phyloP scores from a whole-genome alignment of 106 monocot genomes.

The Chionographis japonica region DNA sequence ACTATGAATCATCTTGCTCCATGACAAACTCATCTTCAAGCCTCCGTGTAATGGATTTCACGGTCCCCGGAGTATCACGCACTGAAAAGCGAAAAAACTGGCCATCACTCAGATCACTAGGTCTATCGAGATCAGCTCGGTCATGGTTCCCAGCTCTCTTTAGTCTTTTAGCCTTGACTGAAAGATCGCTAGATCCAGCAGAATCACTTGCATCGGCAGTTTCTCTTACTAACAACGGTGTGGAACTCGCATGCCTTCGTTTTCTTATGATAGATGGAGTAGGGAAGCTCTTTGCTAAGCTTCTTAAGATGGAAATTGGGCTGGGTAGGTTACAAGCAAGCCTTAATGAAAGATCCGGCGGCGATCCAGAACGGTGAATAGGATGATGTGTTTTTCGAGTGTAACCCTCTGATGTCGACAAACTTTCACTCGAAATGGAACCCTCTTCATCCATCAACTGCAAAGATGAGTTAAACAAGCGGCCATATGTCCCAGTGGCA shows the following conservation, averaged over 20 bases:
- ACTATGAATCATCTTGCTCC: conserved; percentile 7
- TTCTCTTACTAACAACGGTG: too few relatives aligned
- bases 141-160: not conserved
- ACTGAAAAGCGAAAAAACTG: not conserved
- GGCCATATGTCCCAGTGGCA: not conserved
- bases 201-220: too few relatives aligned
- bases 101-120: not conserved
- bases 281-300: conserved; percentile 24
- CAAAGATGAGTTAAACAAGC: not conserved
- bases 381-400: not conserved
- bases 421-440: not conserved
- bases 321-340: not conserved
- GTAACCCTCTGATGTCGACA: not conserved
- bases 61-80: not conserved
- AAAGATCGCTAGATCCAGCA: not conserved
- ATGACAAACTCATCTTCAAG: conserved; percentile 17
- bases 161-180: conserved; percentile 7
- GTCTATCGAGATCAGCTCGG: not conserved
- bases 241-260: not conserved
- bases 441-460: not conserved
- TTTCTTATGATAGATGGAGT: conserved; percentile 39
- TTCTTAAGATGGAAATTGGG: conserved; percentile 10
- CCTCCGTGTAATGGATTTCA: conserved; percentile 2
- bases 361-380: not conserved
- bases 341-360: not conserved